Evolutionary conservation across 75 land plant genomes (phyloP).

Genomic region (Cunninghamia lanceolata): DNA sequence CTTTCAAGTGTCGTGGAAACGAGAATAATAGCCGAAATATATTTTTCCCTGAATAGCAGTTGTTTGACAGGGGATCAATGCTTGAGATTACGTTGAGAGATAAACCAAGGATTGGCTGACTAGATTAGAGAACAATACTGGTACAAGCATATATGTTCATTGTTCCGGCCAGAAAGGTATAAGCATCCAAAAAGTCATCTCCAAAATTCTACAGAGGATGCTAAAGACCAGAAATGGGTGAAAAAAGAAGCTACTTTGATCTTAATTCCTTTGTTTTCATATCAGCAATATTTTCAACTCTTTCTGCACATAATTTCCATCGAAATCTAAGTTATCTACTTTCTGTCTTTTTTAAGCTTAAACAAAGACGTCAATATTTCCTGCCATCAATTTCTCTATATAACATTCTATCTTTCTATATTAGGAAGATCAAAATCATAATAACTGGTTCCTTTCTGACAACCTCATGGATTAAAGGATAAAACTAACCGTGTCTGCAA

Average conservation of each 20-base stretch:
- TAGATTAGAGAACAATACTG: background rate
- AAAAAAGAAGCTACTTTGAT: background rate
- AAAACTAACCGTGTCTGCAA: constrained; percentile 65
- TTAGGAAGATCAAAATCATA: background rate
- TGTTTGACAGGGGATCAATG: background rate
- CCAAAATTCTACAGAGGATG: background rate
- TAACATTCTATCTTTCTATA: background rate
- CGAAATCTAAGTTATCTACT: background rate
- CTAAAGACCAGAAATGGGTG: background rate
- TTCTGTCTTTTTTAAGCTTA: background rate
- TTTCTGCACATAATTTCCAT: background rate
- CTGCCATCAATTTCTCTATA: background rate
- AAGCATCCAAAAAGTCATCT: background rate
- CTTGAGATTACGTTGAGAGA: background rate
- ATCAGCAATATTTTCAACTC: background rate
- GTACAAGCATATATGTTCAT: background rate
- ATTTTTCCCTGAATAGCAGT: background rate
- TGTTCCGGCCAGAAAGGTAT: background rate
- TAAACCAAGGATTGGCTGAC: background rate
- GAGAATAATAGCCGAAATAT: background rate
- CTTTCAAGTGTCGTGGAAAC: background rate
- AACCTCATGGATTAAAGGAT: background rate
- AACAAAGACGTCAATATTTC: background rate
- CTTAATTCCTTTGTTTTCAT: background rate
- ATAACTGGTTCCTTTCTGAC: background rate